These are phyloP conservation scores for Suillus spraguei DNA, from an alignment of 768 basidiomycete genomes.

Conservation along the genomic window DNA sequence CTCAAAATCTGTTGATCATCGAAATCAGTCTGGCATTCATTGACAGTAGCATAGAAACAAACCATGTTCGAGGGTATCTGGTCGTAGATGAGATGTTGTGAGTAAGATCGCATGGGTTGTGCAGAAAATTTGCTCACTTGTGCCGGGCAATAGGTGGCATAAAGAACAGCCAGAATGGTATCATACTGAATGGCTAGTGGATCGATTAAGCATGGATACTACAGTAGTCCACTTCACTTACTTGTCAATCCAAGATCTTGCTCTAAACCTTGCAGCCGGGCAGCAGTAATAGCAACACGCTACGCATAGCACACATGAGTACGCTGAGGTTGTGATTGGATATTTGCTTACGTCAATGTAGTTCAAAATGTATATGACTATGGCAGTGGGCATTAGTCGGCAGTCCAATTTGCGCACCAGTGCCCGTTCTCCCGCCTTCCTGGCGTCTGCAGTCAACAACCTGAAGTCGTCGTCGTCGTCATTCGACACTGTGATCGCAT, in stretches of 20 bases:
- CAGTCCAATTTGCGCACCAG: constrained; percentile 31
- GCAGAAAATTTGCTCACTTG: constrained; percentile 21
- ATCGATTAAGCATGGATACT: not conserved
- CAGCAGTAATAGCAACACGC: constrained; percentile 42
- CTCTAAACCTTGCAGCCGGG: constrained; percentile 42
- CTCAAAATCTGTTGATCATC: constrained; percentile 50
- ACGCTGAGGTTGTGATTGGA: not conserved
- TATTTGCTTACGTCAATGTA: too few species aligned
- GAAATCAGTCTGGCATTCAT: not conserved
- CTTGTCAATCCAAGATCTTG: constrained; percentile 39
- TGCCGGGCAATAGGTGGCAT: constrained; percentile 61
- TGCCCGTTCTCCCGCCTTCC: constrained; percentile 23
- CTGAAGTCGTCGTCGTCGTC: too few species aligned
- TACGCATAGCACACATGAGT: constrained; percentile 14
- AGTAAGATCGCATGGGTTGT: not conserved
- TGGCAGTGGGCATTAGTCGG: constrained; percentile 31
- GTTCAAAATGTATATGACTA: too few species aligned
- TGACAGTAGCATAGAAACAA: constrained; percentile 11
- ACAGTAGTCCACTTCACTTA: constrained; percentile 10
- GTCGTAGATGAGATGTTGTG: not conserved
- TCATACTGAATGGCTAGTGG: constrained; percentile 52
- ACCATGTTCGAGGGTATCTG: constrained; percentile 71
- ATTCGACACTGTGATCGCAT: too few species aligned
- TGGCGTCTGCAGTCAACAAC: too few species aligned
- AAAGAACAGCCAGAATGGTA: constrained; percentile 54